phyloP scores from a whole-genome alignment of 2,329 filamentous ascomycete species.

The Claviceps purpurea region DNA sequence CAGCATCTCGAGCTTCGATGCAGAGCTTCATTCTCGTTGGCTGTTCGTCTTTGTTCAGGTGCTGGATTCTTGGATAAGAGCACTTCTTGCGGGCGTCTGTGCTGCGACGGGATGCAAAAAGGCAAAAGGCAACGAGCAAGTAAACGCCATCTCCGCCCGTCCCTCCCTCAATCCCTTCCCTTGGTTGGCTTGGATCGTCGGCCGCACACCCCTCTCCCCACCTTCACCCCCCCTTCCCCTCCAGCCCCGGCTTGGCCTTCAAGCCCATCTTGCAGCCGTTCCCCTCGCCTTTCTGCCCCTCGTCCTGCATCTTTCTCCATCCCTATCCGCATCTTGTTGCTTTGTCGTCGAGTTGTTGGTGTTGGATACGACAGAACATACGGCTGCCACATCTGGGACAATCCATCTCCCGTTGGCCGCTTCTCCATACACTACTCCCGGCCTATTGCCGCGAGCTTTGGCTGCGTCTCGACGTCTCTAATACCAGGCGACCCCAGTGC shows the following conservation, averaged over 20 bases:
- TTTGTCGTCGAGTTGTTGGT: slow-evolving; percentile 2
- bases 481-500: slow-evolving; percentile 5
- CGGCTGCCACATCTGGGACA: neutral
- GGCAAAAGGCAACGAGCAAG: neutral
- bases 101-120: neutral
- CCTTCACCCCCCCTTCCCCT: neutral
- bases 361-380: neutral
- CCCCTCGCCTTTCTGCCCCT: slow-evolving; percentile 1
- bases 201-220: neutral
- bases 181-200: neutral
- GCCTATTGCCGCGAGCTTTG: slow-evolving; percentile 8
- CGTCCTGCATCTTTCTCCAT: slow-evolving; percentile 3
- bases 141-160: neutral
- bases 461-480: slow-evolving; percentile 2
- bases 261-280: slow-evolving; percentile 6
- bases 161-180: neutral
- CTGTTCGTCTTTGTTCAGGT: neutral
- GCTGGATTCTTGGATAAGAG: neutral
- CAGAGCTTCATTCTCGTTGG: neutral
- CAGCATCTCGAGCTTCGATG: neutral
- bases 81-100: too few species aligned
- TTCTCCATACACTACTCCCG: slow-evolving; percentile 2
- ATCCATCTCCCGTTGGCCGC: neutral
- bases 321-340: neutral
- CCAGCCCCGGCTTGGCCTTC: neutral